These are phyloP conservation scores for Ceratobasidium sp. DNA, from an alignment of 1,284 basidiomycete species.

Conservation along the genomic window DNA sequence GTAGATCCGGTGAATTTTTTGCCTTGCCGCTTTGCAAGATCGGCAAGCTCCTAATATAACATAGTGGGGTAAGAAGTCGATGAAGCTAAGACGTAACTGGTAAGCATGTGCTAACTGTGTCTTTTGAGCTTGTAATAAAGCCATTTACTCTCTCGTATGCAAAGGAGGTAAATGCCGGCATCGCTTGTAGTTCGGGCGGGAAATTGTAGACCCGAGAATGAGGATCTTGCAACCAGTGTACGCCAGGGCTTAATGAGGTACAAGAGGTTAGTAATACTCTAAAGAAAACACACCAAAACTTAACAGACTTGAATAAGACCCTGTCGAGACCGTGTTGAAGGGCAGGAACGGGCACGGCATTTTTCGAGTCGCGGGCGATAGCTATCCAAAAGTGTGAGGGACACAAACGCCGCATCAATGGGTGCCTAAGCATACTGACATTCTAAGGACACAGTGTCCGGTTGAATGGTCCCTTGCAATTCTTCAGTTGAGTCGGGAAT, in stretches of 20 bases:
- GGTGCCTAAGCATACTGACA: slow-evolving; percentile 7
- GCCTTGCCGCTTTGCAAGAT: slow-evolving; percentile 70
- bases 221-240: slow-evolving; percentile 91
- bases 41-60: slow-evolving; percentile 69
- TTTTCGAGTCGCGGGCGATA: slow-evolving; percentile 52
- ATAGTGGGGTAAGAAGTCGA: background rate
- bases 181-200: slow-evolving; percentile 72
- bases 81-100: slow-evolving; percentile 27
- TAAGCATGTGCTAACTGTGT: slow-evolving; percentile 65
- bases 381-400: slow-evolving; percentile 8
- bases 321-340: slow-evolving; percentile 85
- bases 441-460: slow-evolving; percentile 20
- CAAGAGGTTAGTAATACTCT: slow-evolving; percentile 15
- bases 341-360: slow-evolving; percentile 71
- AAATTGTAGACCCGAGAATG: slow-evolving; percentile 92
- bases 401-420: background rate
- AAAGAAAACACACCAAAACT: slow-evolving; percentile 11
- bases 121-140: slow-evolving; percentile 86
- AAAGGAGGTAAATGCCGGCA: slow-evolving; percentile 88
- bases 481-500: background rate
- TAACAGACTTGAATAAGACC: slow-evolving; percentile 83
- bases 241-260: slow-evolving; percentile 74
- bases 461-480: slow-evolving; percentile 12
- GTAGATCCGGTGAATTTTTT: slow-evolving; percentile 88
- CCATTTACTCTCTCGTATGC: slow-evolving; percentile 85